Evolutionary conservation across 169 alveolate species (phyloP).

Genomic region (Eimeria tenella): DNA sequence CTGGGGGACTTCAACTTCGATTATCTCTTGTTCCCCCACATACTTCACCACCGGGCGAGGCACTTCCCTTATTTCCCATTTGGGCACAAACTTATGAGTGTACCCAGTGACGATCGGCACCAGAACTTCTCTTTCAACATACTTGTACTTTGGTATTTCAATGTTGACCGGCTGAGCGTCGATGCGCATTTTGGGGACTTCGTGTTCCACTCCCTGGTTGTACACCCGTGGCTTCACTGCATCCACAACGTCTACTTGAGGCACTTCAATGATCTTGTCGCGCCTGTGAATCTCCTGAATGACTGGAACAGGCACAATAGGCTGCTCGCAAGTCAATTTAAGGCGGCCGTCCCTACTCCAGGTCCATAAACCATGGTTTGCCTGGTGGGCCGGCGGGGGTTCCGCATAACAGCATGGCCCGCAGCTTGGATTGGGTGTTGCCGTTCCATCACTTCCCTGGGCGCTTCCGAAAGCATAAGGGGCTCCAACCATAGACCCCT

Average conservation of each 20-base stretch:
- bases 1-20: constrained; percentile 90
- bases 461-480: constrained; percentile 45
- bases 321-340: constrained; percentile 85
- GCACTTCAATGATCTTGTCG: constrained; percentile 89
- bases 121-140: constrained; percentile 89
- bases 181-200: constrained; percentile 87
- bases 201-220: constrained; percentile 90
- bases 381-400: constrained; percentile 64
- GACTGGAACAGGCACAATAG: constrained; percentile 90
- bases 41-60: constrained; percentile 91
- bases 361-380: constrained; percentile 82
- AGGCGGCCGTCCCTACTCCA: constrained; percentile 87
- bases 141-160: constrained; percentile 88
- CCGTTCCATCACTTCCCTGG: constrained; percentile 55
- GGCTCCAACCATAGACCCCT: constrained; percentile 42
- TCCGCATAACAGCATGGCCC: constrained; percentile 71
- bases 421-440: constrained; percentile 66
- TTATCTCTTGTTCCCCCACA: constrained; percentile 89
- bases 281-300: constrained; percentile 91
- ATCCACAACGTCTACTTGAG: constrained; percentile 90
- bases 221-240: constrained; percentile 88
- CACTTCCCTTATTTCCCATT: constrained; percentile 91
- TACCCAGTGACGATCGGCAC: constrained; percentile 90
- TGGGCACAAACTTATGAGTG: constrained; percentile 90
- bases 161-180: constrained; percentile 84